Conservation (phyloP, 2,329 filamentous ascomycete genomes). For the Aspergillus sp. region DNA sequence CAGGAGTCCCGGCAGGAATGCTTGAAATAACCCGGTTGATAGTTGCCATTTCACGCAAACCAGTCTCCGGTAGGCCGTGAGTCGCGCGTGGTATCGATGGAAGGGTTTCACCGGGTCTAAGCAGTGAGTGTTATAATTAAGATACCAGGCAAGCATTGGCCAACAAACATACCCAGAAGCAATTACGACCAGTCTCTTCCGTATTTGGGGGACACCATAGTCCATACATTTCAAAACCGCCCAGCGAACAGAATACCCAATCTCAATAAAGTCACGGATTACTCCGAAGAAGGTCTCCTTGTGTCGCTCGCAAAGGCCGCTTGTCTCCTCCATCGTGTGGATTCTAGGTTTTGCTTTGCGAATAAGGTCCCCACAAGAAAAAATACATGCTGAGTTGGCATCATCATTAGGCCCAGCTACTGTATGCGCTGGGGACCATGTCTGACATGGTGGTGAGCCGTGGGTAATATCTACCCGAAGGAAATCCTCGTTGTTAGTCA, state of each 20-base stretch:
- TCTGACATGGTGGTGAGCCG: slow-evolving; percentile 75
- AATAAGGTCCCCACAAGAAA: slow-evolving; percentile 54
- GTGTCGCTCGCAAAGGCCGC: slow-evolving; percentile 61
- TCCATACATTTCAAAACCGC: slow-evolving; percentile 53
- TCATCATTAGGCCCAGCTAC: slow-evolving; percentile 59
- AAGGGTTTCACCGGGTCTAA: slow-evolving; percentile 67
- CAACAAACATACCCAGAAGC: slow-evolving; percentile 49
- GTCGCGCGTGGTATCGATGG: slow-evolving; percentile 65
- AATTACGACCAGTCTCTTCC: slow-evolving; percentile 53
- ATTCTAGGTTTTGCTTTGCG: slow-evolving; percentile 62
- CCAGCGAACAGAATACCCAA: slow-evolving; percentile 71
- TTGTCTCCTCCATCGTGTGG: slow-evolving; percentile 77
- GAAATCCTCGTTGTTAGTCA: slow-evolving; percentile 30
- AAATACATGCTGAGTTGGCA: slow-evolving; percentile 61
- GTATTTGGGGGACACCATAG: slow-evolving; percentile 51
- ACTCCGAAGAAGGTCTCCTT: slow-evolving; percentile 58
- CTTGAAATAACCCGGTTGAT: slow-evolving; percentile 43
- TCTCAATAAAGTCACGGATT: slow-evolving; percentile 62
- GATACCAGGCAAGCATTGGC: background rate
- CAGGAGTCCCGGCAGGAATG: slow-evolving; percentile 40
- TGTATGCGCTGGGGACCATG: slow-evolving; percentile 72
- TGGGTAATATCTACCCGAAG: slow-evolving; percentile 68
- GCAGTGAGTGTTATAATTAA: slow-evolving; percentile 7
- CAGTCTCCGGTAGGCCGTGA: slow-evolving; percentile 44
- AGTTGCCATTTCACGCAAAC: slow-evolving; percentile 37